These are phyloP conservation scores for Cadophora sp. DNA, from an alignment of 2,329 filamentous ascomycete genomes.

Conservation along the genomic window DNA sequence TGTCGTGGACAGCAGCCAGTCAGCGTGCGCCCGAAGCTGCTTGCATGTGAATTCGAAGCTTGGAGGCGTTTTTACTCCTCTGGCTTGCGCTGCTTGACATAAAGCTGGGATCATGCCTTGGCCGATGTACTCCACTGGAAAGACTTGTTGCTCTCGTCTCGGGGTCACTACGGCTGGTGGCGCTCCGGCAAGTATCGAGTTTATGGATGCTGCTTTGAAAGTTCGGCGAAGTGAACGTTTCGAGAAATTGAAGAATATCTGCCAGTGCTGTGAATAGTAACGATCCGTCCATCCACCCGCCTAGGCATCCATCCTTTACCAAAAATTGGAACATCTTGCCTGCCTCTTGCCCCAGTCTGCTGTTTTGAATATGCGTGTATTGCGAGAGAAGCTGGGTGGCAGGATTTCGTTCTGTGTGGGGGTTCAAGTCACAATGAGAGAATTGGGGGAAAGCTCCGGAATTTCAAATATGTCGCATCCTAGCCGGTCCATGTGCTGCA, in stretches of 20 bases:
- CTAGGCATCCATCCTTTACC: slow-evolving; percentile 2
- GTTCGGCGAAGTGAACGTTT: slow-evolving; percentile 9
- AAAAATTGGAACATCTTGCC: not conserved
- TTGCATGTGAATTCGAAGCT: slow-evolving; percentile 3
- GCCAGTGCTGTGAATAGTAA: slow-evolving; percentile 8
- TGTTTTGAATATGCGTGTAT: slow-evolving; percentile 14
- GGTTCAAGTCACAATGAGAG: slow-evolving; percentile 19
- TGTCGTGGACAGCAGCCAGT: slow-evolving; percentile 26
- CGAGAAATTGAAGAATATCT: not conserved
- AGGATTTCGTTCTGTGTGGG: slow-evolving; percentile 20
- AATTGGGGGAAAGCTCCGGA: slow-evolving; percentile 2
- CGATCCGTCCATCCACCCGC: slow-evolving; percentile 8
- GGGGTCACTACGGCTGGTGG: slow-evolving; percentile 8
- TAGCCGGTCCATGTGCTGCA: slow-evolving; percentile 30
- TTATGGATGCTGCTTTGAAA: not conserved
- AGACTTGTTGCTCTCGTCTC: slow-evolving; percentile 15
- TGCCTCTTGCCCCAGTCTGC: slow-evolving; percentile 3
- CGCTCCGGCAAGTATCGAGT: slow-evolving; percentile 7
- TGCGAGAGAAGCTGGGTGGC: slow-evolving; percentile 1
- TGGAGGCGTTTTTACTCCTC: not conserved
- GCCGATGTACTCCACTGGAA: not conserved
- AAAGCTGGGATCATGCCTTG: slow-evolving; percentile 17
- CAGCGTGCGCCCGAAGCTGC: slow-evolving; percentile 11
- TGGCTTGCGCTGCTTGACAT: not conserved
- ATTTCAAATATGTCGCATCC: slow-evolving; percentile 14